phyloP scores from a whole-genome alignment of 2,329 filamentous ascomycete genomes.

The Cladosporium sp. region DNA sequence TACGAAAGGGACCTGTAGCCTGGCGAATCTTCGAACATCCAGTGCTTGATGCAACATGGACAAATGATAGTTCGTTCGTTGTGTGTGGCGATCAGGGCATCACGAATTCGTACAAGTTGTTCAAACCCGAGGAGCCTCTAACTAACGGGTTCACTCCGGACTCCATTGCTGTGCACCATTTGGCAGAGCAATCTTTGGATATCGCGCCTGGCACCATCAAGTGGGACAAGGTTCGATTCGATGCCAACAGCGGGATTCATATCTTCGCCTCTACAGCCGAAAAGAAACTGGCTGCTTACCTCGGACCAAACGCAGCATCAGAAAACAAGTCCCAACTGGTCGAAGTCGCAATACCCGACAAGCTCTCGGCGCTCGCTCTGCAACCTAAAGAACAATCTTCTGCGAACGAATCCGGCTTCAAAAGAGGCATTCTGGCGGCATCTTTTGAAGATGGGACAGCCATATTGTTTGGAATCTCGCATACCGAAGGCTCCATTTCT shows the following conservation, averaged over 20 bases:
- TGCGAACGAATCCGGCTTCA: not conserved
- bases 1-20: constrained; percentile 32
- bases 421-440: constrained; percentile 1
- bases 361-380: constrained; percentile 3
- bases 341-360: not conserved
- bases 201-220: constrained; percentile 1
- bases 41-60: constrained; percentile 43
- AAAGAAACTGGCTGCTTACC: constrained; percentile 4
- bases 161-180: constrained; percentile 8
- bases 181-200: constrained; percentile 7
- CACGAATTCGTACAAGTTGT: constrained; percentile 1
- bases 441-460: constrained; percentile 7
- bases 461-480: not conserved
- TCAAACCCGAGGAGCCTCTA: not conserved
- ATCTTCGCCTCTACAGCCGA: constrained; percentile 5
- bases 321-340: not conserved
- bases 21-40: constrained; percentile 39
- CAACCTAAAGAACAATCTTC: not conserved
- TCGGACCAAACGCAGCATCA: constrained; percentile 4
- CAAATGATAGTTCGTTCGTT: constrained; percentile 38
- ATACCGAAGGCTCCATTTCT: not conserved
- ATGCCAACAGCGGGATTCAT: not conserved
- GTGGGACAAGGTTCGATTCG: constrained; percentile 10
- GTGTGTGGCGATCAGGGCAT: constrained; percentile 37
- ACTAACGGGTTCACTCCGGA: constrained; percentile 10